phyloP scores from a whole-genome alignment of 2,329 filamentous ascomycete species.

The Alternaria metachromatica region DNA sequence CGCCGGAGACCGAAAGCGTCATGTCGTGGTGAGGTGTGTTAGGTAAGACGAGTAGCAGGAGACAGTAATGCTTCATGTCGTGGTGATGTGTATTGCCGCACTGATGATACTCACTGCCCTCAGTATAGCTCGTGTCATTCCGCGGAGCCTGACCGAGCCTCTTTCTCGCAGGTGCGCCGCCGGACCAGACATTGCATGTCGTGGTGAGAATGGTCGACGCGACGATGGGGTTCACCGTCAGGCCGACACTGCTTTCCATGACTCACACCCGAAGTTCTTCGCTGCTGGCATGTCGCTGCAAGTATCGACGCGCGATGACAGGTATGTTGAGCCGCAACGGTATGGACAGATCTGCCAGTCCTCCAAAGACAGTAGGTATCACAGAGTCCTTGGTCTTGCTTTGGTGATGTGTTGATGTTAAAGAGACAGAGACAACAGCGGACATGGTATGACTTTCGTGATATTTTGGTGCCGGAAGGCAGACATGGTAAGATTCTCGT shows the following conservation, averaged over 20 bases:
- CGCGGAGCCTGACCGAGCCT: background rate
- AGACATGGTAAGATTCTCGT: background rate
- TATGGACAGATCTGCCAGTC: background rate
- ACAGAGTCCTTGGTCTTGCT: background rate
- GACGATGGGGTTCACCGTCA: background rate
- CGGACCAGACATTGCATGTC: background rate
- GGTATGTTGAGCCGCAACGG: background rate
- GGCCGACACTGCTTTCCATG: background rate
- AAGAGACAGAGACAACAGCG: background rate
- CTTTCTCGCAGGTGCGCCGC: no score
- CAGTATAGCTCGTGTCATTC: background rate
- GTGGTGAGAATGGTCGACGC: background rate
- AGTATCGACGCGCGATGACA: rapidly evolving
- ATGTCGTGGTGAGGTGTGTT: background rate
- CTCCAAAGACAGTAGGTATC: rapidly evolving
- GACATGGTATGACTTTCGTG: background rate
- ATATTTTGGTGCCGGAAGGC: background rate
- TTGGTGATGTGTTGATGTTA: rapidly evolving
- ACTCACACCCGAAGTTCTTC: background rate
- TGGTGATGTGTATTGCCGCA: background rate
- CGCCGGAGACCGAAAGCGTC: background rate
- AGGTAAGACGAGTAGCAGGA: background rate
- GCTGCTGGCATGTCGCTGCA: background rate
- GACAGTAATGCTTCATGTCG: background rate
- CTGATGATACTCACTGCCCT: rapidly evolving